Percentiles rank a stretch among this genome's conserved stretches.
phyloP scores from a whole-genome alignment of 1,284 basidiomycete species.

The Tausonia pullulans region DNA sequence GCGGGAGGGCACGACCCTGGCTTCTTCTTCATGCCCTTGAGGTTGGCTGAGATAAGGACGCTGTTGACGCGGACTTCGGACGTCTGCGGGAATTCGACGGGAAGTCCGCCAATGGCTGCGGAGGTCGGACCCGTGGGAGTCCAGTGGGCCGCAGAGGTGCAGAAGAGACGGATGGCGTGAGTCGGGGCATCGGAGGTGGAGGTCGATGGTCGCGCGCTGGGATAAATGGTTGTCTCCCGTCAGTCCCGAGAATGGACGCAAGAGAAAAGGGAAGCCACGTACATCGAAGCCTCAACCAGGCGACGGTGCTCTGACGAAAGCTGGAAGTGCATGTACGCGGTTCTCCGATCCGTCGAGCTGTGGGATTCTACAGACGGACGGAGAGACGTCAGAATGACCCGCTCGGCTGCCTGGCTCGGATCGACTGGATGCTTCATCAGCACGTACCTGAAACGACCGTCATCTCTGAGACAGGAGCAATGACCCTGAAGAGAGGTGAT shows the following conservation, averaged over 20 bases:
- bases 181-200: conserved; percentile 17
- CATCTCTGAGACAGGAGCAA: background rate
- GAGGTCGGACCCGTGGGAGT: conserved; percentile 34
- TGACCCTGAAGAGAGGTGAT: conserved; percentile 7
- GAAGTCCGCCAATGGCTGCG: conserved; percentile 32
- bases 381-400: too few relatives aligned
- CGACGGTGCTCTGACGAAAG: background rate
- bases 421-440: too few relatives aligned
- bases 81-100: conserved; percentile 81
- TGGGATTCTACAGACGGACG: conserved; percentile 1
- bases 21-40: conserved; percentile 90
- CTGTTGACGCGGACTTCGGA: conserved; percentile 83
- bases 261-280: background rate
- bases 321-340: background rate
- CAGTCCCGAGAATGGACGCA: too few relatives aligned
- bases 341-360: conserved; percentile 5
- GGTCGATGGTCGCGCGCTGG: too few relatives aligned
- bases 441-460: background rate
- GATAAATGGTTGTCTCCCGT: background rate
- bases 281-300: conserved; percentile 2
- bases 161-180: conserved; percentile 61
- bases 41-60: conserved; percentile 55
- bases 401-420: too few relatives aligned
- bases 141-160: conserved; percentile 81
- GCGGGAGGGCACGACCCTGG: conserved; percentile 91